Conservation (phyloP, 1,139 yeast genomes). For the Taphrina flavorubra region DNA sequence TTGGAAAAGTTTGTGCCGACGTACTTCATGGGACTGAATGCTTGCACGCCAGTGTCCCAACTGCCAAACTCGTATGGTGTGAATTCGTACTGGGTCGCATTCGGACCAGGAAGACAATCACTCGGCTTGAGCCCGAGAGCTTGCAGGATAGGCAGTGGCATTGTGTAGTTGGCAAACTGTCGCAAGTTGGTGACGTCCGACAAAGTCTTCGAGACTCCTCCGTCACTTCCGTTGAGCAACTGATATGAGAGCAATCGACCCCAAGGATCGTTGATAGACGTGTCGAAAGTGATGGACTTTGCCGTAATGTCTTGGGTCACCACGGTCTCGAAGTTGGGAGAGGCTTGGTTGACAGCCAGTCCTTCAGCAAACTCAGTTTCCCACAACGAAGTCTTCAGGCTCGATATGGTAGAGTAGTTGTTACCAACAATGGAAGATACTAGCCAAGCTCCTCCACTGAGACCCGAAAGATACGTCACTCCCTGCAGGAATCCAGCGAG, state of each 20-base stretch:
- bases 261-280: slow-evolving; percentile 87
- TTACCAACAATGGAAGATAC: slow-evolving; percentile 80
- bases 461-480: slow-evolving; percentile 74
- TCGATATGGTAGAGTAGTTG: slow-evolving; percentile 77
- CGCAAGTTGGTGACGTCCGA: slow-evolving; percentile 65
- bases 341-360: slow-evolving; percentile 10
- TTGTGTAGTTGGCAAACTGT: slow-evolving; percentile 63
- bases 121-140: slow-evolving; percentile 84
- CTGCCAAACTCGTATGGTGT: slow-evolving; percentile 83
- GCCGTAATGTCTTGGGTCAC: slow-evolving; percentile 62
- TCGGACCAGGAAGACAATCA: slow-evolving; percentile 51
- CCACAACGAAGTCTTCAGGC: slow-evolving; percentile 54
- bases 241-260: slow-evolving; percentile 84
- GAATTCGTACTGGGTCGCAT: slow-evolving; percentile 65
- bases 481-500: slow-evolving; percentile 79
- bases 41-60: slow-evolving; percentile 81
- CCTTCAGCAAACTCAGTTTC: slow-evolving; percentile 29
- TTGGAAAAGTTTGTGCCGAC: slow-evolving; percentile 69
- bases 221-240: slow-evolving; percentile 64
- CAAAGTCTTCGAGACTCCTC: slow-evolving; percentile 73
- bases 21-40: slow-evolving; percentile 75
- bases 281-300: slow-evolving; percentile 73
- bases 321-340: slow-evolving; percentile 59
- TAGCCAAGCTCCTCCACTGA: slow-evolving; percentile 87
- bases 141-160: slow-evolving; percentile 90